Evolutionary conservation across 176 grass and related monocot species (phyloP).

Genomic region (Cenchrus purpureus): DNA sequence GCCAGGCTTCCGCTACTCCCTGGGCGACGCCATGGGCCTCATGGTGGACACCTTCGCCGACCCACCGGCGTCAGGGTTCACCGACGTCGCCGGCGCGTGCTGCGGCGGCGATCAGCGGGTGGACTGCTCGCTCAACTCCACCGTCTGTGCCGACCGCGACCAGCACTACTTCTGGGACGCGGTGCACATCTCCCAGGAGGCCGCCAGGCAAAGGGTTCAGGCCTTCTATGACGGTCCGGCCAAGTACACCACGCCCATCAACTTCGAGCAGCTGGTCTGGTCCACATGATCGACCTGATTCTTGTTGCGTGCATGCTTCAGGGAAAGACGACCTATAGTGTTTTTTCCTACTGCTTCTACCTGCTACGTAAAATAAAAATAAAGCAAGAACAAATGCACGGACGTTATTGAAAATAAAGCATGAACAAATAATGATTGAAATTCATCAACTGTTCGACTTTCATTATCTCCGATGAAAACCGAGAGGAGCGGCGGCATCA

Average conservation of each 20-base stretch:
- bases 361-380: no score
- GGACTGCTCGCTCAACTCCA: not conserved
- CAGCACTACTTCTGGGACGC: slow-evolving; percentile 30
- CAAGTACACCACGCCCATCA: slow-evolving; percentile 29
- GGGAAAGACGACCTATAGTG: not conserved
- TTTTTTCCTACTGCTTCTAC: no score
- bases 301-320: not conserved
- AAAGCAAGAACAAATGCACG: no score
- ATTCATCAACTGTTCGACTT: no score
- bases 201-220: not conserved
- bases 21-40: slow-evolving; percentile 21
- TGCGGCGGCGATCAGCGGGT: slow-evolving; percentile 13
- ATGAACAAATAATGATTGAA: no score
- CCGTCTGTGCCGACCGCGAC: slow-evolving; percentile 32
- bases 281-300: not conserved
- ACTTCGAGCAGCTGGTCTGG: slow-evolving; percentile 21
- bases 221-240: slow-evolving; percentile 14
- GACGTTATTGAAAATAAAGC: no score
- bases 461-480: no score
- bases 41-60: not conserved
- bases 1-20: slow-evolving; percentile 31
- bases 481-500: no score
- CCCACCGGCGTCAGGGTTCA: slow-evolving; percentile 4
- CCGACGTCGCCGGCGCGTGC: slow-evolving; percentile 23
- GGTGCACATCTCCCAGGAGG: slow-evolving; percentile 26